Evolutionary conservation across 176 grass and related monocot species (phyloP).

Genomic region (Echinochloa phyllopogon): DNA sequence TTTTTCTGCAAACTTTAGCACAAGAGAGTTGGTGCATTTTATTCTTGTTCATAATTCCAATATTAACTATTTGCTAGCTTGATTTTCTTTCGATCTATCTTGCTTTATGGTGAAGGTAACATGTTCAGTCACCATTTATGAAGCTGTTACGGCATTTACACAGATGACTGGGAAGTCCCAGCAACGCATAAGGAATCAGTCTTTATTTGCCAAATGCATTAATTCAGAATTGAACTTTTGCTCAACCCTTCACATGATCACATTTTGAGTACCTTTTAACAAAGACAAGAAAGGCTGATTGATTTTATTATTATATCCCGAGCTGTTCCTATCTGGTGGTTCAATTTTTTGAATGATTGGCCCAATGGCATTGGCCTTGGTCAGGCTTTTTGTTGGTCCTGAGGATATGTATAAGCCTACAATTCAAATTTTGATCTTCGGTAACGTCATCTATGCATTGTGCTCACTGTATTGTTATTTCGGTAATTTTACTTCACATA

Average conservation of each 20-base stretch:
- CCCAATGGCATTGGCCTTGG: not conserved
- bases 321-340: not conserved
- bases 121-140: conserved; percentile 2
- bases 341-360: not conserved
- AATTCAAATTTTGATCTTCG: conserved; percentile 5
- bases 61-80: not conserved
- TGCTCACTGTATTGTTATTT: not conserved
- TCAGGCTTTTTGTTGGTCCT: not conserved
- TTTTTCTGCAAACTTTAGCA: not conserved
- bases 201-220: conserved; percentile 12
- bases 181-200: not conserved
- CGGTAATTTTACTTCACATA: not conserved
- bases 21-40: not conserved
- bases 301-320: not conserved
- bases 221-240: conserved; percentile 3
- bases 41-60: conserved; percentile 1
- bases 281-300: not conserved
- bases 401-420: not conserved
- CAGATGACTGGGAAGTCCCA: not conserved
- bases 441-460: not conserved
- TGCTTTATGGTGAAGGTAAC: not conserved
- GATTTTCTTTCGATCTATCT: not conserved
- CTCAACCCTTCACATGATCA: not conserved
- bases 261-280: not conserved
- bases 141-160: not conserved